These are phyloP conservation scores for Oxyria digyna DNA, from an alignment of 148 eudicot species.

Conservation along the genomic window DNA sequence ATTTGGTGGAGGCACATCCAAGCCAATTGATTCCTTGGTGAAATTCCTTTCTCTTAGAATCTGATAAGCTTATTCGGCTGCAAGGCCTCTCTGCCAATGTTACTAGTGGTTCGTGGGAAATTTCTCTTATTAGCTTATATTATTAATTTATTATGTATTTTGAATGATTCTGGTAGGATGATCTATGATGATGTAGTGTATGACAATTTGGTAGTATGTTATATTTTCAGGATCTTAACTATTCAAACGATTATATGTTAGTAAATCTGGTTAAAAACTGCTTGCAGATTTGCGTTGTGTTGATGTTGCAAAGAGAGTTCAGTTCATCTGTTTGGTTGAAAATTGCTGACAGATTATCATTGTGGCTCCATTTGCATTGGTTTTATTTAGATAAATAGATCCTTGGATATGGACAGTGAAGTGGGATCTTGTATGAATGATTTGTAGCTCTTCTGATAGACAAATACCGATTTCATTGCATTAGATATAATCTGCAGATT, in stretches of 20 bases:
- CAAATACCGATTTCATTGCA: too few relatives aligned
- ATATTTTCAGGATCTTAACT: background rate
- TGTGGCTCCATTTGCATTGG: too few relatives aligned
- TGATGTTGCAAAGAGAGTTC: too few relatives aligned
- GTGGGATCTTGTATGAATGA: too few relatives aligned
- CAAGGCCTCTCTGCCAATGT: slow-evolving; percentile 61
- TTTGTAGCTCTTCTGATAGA: too few relatives aligned
- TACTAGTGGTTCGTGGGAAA: background rate
- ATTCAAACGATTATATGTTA: background rate
- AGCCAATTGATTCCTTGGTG: slow-evolving; percentile 55
- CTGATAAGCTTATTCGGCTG: slow-evolving; percentile 15
- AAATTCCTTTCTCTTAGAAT: slow-evolving; percentile 50
- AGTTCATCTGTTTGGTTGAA: too few relatives aligned
- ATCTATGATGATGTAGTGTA: background rate
- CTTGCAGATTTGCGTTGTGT: too few relatives aligned
- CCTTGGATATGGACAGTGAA: too few relatives aligned
- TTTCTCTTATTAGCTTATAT: background rate
- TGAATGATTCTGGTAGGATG: background rate
- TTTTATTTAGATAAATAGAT: too few relatives aligned
- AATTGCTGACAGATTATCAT: background rate
- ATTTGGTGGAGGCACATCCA: slow-evolving; percentile 16
- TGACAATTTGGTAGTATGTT: background rate
- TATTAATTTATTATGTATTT: background rate
- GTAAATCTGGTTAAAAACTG: too few relatives aligned
- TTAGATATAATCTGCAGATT: too few relatives aligned